Conservation (phyloP, 2,329 filamentous ascomycete genomes). For the Neofusicoccum umdonicola region DNA sequence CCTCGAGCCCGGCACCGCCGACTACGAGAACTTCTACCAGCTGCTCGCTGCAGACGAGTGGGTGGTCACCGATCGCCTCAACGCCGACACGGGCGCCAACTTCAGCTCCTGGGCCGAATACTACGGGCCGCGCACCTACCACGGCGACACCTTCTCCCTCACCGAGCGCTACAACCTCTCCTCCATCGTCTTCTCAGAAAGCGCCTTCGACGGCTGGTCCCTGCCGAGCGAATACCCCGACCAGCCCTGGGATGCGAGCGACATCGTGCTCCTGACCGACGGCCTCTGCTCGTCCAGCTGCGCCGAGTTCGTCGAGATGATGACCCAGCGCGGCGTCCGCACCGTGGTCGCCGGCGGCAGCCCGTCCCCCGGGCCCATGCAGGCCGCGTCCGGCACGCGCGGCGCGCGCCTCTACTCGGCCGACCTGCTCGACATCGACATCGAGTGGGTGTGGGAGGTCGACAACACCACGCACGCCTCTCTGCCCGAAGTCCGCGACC, state of each 20-base stretch:
- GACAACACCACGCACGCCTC: conserved; percentile 18
- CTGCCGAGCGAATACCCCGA: not conserved
- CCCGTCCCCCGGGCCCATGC: conserved; percentile 53
- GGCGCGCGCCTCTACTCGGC: conserved; percentile 43
- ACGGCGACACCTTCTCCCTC: conserved; percentile 39
- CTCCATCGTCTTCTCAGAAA: conserved; percentile 2
- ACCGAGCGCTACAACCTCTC: conserved; percentile 25
- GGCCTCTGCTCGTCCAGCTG: conserved; percentile 58
- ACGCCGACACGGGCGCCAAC: conserved; percentile 26
- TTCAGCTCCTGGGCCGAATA: conserved; percentile 46
- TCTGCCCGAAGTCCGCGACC: conserved; percentile 12
- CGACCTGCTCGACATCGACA: conserved; percentile 35
- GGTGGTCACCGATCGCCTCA: conserved; percentile 24
- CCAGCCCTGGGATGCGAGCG: conserved; percentile 33
- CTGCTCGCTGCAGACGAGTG: conserved; percentile 18
- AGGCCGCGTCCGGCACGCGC: conserved; percentile 59
- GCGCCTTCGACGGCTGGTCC: conserved; percentile 29
- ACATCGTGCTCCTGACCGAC: conserved; percentile 47
- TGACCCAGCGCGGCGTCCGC: conserved; percentile 51
- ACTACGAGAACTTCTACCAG: conserved; percentile 22
- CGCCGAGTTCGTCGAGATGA: conserved; percentile 52
- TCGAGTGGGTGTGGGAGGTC: conserved; percentile 17
- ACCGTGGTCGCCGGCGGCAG: conserved; percentile 58
- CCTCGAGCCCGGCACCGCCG: conserved; percentile 12
- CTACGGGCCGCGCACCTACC: conserved; percentile 38